Base-by-base conservation (phyloP, 768 basidiomycete genomes). In the Lentinula aciculospora region DNA sequence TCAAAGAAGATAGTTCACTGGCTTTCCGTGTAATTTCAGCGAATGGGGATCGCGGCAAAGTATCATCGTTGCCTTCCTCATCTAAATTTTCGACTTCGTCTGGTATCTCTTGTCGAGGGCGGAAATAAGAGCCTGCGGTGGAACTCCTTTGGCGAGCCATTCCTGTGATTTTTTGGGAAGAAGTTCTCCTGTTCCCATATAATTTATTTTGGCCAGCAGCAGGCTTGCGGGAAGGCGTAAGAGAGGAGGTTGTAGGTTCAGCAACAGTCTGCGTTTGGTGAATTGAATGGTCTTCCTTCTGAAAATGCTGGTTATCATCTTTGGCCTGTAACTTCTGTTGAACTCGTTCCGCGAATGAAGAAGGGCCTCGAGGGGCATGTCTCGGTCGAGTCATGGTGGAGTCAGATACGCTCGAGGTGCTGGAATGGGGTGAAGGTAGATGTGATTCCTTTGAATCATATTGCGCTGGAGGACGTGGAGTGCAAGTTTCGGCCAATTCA, bases 341-440 rank as follows among this genome's bases (percentile, higher is more conserved):
- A 4, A 78, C 73, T 47, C 77, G 77, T 32, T 63, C 61, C 34
- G 76, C 66, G 67, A 84, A 81, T 3, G 73, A 72, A 19, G 76
- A 72, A 19, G 68, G 70, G 42, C 63, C 63, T 60, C 66, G 58
- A 58, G 64, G 53, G 64, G 32, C 63, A 61, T 62, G 63, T 59
- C 63, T 17, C 56, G 32, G 37, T 64, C 49, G 63, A 63, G 21
- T 40, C 8, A 28, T 2, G 19, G 21, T n/a, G 37, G 42, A 25
- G 27, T 31, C 37, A 37, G n/a, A 25, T 39, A 45, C 15, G 27
- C 19, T 49, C 8, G 32, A 45, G 13, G 29, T 46, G 17, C 61
- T 47, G 12, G 54, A 53, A 48, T 64, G 72, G 36, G 64, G 67
- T 9, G 63, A 66, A 51, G 60, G 61, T 17, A 57, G 60, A 27